Evolutionary conservation across 78 protist species (phyloP).

Genomic region (Protostelium mycophagum): DNA sequence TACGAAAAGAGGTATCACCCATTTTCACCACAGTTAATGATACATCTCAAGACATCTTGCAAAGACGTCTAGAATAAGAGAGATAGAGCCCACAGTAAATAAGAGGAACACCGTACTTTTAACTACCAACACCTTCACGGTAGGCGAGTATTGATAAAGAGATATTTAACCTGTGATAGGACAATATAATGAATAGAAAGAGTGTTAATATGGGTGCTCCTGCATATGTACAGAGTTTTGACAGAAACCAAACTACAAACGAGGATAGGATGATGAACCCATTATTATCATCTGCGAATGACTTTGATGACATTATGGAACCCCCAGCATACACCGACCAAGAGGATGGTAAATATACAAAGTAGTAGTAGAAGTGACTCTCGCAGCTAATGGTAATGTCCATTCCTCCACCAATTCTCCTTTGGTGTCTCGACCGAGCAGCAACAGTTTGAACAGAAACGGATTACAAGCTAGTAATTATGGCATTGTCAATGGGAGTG

Average conservation of each 20-base stretch:
- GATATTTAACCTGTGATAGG: too few relatives aligned
- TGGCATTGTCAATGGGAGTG: too few relatives aligned
- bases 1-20: background rate
- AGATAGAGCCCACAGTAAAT: background rate
- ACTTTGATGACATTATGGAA: background rate
- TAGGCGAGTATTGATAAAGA: too few relatives aligned
- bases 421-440: background rate
- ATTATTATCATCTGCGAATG: background rate
- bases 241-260: too few relatives aligned
- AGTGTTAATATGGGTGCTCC: too few relatives aligned
- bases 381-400: background rate
- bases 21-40: background rate
- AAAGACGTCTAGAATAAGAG: background rate
- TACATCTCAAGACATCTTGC: background rate
- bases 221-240: too few relatives aligned
- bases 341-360: background rate
- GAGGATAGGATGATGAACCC: background rate
- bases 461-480: background rate
- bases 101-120: background rate
- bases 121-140: background rate
- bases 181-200: too few relatives aligned
- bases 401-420: background rate
- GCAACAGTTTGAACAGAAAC: background rate
- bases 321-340: background rate
- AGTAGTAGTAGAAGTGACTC: background rate